Evolutionary conservation across 306 rosid species (phyloP), one percentile per base, ranked within the genome.

Genomic region (Acacia melanoxylon): DNA sequence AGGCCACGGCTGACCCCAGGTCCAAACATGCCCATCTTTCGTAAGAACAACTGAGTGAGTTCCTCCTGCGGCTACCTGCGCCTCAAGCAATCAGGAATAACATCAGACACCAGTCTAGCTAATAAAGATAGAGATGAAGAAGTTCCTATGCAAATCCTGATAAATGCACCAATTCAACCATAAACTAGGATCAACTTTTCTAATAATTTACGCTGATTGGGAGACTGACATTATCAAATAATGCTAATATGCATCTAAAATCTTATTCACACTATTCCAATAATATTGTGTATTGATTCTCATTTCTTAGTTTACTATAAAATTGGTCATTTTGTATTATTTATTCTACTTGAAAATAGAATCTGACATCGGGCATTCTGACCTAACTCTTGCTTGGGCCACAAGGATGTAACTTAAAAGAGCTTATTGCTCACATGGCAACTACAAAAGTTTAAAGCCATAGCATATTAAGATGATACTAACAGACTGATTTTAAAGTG

Each of bases 1-100:
- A 74, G 99, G 99, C 99, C 99, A 96, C 16, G 98, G 99, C 78
- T 96, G 99, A 87, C 99, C 99, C 99, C 99, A 96, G 37, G 97
- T 92, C 99, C 99, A 96, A 72, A 96, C 98, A 65, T 93, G 95
- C 52, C 99, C 99, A 75, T 91, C 97, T 37, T 91, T 88, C 45
- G 99, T 96, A 88, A 96, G 98, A 72, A 96, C 99, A 73, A 96
- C 97, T 24, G 97, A 96, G 90, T 96, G 98, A 80, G 99, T 96
- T 75, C 99, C 99, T 78, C 99, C 99, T 41, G 99, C 99, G 65
- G 99, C 99, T 56, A 96, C 99, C 98, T 96, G 86, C 69, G 46
- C 70, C 67, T 69, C 54, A 81, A 42, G 71, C 71, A 80, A 78
- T 59, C 45, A 75, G 66, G 44, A 63, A 17, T 70, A 66, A 42